Base-by-base conservation (phyloP, 1,139 yeast genomes). In the Suhomyces coccinellae region DNA sequence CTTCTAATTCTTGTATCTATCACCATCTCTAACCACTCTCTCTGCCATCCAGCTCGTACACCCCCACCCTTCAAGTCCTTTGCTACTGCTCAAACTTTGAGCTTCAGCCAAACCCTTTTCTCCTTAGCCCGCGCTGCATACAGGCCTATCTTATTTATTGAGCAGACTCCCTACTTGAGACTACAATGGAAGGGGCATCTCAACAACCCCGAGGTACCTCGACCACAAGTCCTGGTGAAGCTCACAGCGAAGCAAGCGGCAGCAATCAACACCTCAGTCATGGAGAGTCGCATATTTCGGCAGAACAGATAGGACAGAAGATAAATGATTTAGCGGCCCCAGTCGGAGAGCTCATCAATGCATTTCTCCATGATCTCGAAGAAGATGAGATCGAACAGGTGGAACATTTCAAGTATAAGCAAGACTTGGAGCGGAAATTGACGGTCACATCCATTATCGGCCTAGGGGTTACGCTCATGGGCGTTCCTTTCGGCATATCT, bases 401-500 rank as follows among this genome's bases (percentile, higher is more conserved):
- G 12, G 89, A 84, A 52, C 86, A 82, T 57, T 84, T 85, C 68
- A 79, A 80, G 46, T 85, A 85, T 59, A 83, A 83, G 52, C 89
- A 84, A 57, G 85, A 82, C 41, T 67, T 85, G 48, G 82, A 80
- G 48, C 73, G 87, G 52, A 82, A 83, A 49, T 70, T 85, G 48
- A 77, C 87, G 1, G 85, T 85, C 2, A 71, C 81, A 0, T 82
- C 89, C 0, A 80, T 85, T 30, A 79, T 85, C 36, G 93, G 91
- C 2, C 65, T 85, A 26, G 90, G 93, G 1, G 84, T 85, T 58
- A 82, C 89, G 2, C 65, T 85, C 22, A 85, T 85, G 91, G 87
- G 87, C 16, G 90, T 87, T 0, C 91, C 90, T 0, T 75, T 85
- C 59, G 90, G 91, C 1, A 72, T 85, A 55, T 80, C 88, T 5